Base-by-base conservation (phyloP, 2,329 filamentous ascomycete genomes). In the Ceratocystis smalleyi region DNA sequence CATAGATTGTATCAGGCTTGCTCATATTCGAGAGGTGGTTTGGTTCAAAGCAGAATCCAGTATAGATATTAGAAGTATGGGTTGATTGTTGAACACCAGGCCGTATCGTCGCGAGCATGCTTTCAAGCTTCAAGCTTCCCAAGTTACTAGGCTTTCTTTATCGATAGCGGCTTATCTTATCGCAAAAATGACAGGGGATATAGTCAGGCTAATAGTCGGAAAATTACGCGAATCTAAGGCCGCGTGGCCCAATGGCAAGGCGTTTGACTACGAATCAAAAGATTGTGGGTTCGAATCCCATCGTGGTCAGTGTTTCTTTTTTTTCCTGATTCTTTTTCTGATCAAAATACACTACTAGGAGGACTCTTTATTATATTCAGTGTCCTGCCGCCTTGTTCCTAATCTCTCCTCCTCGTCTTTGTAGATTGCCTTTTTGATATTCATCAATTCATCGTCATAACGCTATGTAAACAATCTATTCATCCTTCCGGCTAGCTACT, bases 1-100 rank as follows among this genome's bases (percentile, higher is more conserved):
- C 91, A 73, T 86, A 85, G 74, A 77, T 91, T 83, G 71, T 75
- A 35, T 80, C 72, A 59, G 65, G 49, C 54, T 62, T 66, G 35
- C 61, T 61, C 65, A 66, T 66, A n/a, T 30, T 63, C 54, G 24
- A n/a, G n/a, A 12, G 12, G 35, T 40, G 10, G 1, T 40, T 40
- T 40, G 12, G 12, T 40, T 40, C 15, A 15, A 40, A 40, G 35
- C 35, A 40, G 5, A 15, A 15, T 40, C 3, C 35, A 40, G 8
- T 8, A 17, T 45, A 27, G 22, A 45, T 12, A 12, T 17, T 47
- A 15, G 24, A 8, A 45, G 15, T 49, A 15, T 30, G 24, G 8
- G 10, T 4, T 40, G 35, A 40, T 40, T 40, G 35, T 40, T 40
- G 10, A 15, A 40, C 35, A 15, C 12, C 35, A 10, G 3, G 4